Evolutionary conservation across 352 stramenopile species (phyloP).

Genomic region (Globisporangium uncinulatum): DNA sequence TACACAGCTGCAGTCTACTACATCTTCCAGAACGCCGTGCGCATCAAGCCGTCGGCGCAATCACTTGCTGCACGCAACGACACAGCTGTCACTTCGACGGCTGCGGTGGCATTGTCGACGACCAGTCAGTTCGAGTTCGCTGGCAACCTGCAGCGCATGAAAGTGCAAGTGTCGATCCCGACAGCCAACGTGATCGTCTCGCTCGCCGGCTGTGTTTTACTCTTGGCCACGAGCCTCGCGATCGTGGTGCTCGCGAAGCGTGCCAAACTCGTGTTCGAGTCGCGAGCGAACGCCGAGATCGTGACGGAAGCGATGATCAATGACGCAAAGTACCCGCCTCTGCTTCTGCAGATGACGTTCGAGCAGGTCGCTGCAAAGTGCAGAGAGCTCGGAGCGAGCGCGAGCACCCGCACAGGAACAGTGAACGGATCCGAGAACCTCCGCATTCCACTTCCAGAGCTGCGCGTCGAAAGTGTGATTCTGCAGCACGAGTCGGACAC

Average conservation of each 20-base stretch:
- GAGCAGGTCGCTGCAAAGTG: too few species aligned
- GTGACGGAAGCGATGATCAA: conserved; percentile 9
- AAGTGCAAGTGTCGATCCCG: conserved; percentile 8
- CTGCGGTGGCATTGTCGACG: too few species aligned
- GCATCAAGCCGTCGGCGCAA: too few species aligned
- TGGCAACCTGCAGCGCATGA: conserved; percentile 5
- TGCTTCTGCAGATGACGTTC: too few species aligned
- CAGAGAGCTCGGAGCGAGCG: too few species aligned
- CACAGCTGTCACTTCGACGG: too few species aligned
- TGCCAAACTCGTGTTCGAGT: conserved; percentile 1
- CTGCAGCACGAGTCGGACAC: background rate
- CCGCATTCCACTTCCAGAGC: background rate
- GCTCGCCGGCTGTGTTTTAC: conserved; percentile 1
- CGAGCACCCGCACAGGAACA: background rate
- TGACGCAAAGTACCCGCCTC: conserved; percentile 8
- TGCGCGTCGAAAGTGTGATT: background rate
- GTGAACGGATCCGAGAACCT: background rate
- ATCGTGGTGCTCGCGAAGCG: background rate
- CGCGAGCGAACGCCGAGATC: conserved; percentile 1
- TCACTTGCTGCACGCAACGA: too few species aligned
- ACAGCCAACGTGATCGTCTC: conserved; percentile 3
- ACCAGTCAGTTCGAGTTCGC: conserved; percentile 5
- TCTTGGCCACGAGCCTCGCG: background rate
- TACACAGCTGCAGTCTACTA: too few species aligned
- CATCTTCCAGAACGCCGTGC: too few species aligned